Conservation (phyloP, 441 rosid species). For the Mallotus japonicus region DNA sequence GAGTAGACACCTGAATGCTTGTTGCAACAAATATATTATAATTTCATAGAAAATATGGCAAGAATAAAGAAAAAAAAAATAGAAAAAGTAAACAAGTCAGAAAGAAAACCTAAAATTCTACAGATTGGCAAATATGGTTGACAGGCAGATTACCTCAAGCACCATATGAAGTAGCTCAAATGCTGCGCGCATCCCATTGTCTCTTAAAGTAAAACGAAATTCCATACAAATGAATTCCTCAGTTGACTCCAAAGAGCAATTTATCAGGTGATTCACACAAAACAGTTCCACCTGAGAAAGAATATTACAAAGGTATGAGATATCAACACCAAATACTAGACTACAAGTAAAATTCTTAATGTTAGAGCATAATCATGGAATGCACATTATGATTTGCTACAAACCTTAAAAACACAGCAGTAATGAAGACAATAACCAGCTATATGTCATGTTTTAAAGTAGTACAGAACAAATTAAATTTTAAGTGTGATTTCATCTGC, state of each 20-base stretch:
- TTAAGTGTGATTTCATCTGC: neutral
- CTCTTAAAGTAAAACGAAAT: constrained; percentile 95
- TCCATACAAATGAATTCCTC: constrained; percentile 99
- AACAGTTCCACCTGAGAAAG: constrained; percentile 85
- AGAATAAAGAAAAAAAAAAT: neutral
- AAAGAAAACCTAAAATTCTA: constrained; percentile 12
- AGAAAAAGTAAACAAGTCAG: neutral
- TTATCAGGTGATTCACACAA: constrained; percentile 96
- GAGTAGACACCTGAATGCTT: neutral
- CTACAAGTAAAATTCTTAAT: neutral
- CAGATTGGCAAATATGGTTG: constrained; percentile 13
- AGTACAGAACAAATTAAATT: constrained; percentile 2
- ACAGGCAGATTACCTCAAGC: constrained; percentile 70
- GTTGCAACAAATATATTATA: neutral
- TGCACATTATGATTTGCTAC: neutral
- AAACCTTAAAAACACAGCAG: neutral
- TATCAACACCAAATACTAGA: neutral
- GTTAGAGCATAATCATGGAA: neutral
- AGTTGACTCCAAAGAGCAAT: constrained; percentile 98
- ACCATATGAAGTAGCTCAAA: constrained; percentile 99
- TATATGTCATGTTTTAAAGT: neutral
- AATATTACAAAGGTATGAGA: neutral
- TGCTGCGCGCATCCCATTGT: constrained; percentile 98
- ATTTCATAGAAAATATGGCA: neutral
- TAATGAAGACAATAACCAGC: neutral